Percentiles rank a stretch among this genome's conserved stretches.
These are phyloP conservation scores for Lasiosphaeria miniovina DNA, from an alignment of 495 filamentous ascomycete genomes.

Conservation along the genomic window DNA sequence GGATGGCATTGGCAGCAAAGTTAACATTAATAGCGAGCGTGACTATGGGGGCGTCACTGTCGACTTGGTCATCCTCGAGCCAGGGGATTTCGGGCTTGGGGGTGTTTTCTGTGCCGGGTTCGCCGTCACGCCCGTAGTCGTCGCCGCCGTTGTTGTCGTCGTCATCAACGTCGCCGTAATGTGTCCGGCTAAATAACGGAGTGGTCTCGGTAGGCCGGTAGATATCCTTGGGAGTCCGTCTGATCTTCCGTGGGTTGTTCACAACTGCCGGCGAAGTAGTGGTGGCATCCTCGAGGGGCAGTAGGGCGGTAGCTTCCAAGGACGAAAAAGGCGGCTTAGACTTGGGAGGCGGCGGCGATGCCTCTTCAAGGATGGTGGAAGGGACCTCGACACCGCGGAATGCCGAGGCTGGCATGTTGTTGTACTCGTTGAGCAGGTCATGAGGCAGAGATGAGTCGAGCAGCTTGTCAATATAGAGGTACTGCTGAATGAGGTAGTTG, in stretches of 20 bases:
- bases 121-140: slow-evolving; percentile 15
- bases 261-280: slow-evolving; percentile 3
- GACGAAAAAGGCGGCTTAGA: neutral
- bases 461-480: slow-evolving; percentile 86
- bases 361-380: slow-evolving; percentile 54
- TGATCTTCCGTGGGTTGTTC: slow-evolving; percentile 33
- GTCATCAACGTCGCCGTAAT: slow-evolving; percentile 28
- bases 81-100: slow-evolving; percentile 48
- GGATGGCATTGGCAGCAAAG: slow-evolving; percentile 73
- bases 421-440: slow-evolving; percentile 83
- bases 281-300: too few relatives aligned
- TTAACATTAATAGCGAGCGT: slow-evolving; percentile 82
- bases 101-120: neutral
- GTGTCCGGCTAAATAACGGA: slow-evolving; percentile 49
- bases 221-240: slow-evolving; percentile 75
- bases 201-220: slow-evolving; percentile 74
- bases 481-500: slow-evolving; percentile 80
- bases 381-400: slow-evolving; percentile 50
- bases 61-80: slow-evolving; percentile 56
- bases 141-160: slow-evolving; percentile 21
- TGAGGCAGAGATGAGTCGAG: slow-evolving; percentile 86
- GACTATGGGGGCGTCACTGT: slow-evolving; percentile 65
- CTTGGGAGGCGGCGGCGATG: slow-evolving; percentile 1
- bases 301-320: slow-evolving; percentile 3
- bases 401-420: slow-evolving; percentile 44